These are phyloP conservation scores for Pseudoperonospora humuli DNA, from an alignment of 352 stramenopile species.

Conservation along the genomic window DNA sequence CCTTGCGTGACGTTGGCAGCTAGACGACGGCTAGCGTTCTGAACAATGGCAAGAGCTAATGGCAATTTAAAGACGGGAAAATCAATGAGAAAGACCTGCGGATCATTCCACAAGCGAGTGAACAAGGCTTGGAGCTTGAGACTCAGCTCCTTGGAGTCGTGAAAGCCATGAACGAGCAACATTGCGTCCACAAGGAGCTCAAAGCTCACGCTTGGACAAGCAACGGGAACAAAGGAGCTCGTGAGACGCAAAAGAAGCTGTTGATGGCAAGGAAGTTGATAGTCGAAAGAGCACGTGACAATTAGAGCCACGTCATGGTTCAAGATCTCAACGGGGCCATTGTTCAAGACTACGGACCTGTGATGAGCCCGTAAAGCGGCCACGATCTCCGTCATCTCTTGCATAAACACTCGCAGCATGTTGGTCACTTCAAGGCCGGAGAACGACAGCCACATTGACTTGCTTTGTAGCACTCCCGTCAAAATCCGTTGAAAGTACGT, in stretches of 20 bases:
- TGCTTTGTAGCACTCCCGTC: conserved; percentile 31
- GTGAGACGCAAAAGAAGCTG: conserved; percentile 41
- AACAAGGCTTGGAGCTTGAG: conserved; percentile 29
- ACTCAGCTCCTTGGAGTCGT: conserved; percentile 38
- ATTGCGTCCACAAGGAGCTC: conserved; percentile 32
- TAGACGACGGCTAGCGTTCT: conserved; percentile 9
- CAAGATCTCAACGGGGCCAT: conserved; percentile 25
- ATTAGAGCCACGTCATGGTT: conserved; percentile 33
- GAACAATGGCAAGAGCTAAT: conserved; percentile 23
- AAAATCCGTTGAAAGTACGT: conserved; percentile 35
- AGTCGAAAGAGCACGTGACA: conserved; percentile 27
- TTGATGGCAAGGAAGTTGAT: conserved; percentile 23
- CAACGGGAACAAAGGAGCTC: conserved; percentile 35
- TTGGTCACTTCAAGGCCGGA: conserved; percentile 31
- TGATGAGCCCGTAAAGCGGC: conserved; percentile 36
- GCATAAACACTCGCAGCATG: conserved; percentile 26
- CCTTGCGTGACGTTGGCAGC: conserved; percentile 17
- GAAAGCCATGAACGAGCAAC: conserved; percentile 31
- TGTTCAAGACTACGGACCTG: conserved; percentile 27
- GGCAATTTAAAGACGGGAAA: conserved; percentile 15
- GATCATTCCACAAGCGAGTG: conserved; percentile 20
- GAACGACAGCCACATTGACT: conserved; percentile 35
- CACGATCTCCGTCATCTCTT: conserved; percentile 40
- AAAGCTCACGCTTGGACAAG: conserved; percentile 19
- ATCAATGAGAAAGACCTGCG: conserved; percentile 20